Percentiles rank a stretch among this genome's conserved stretches.
phyloP scores from a whole-genome alignment of 345 rosid species.

The Aquilaria malaccensis region DNA sequence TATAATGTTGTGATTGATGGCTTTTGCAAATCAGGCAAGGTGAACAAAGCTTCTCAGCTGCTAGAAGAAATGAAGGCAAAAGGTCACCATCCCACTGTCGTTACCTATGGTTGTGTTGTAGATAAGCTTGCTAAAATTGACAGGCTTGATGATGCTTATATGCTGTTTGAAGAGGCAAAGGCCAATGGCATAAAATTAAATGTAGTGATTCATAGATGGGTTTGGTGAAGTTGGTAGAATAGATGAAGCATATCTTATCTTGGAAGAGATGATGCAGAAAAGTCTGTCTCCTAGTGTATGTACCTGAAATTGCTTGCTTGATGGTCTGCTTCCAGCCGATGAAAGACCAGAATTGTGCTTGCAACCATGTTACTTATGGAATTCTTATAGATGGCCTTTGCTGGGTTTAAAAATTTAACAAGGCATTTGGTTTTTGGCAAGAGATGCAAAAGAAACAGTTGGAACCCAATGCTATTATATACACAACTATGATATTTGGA shows the following conservation, averaged over 20 bases:
- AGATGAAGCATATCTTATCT: conserved; percentile 81
- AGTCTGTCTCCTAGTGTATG: conserved; percentile 65
- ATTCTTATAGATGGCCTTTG: conserved; percentile 81
- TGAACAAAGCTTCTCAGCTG: conserved; percentile 76
- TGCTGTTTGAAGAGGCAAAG: conserved; percentile 91
- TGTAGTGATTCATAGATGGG: conserved; percentile 69
- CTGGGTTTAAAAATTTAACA: conserved; percentile 68
- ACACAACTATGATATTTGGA: conserved; percentile 74
- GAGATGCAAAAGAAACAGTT: conserved; percentile 80
- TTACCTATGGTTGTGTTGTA: conserved; percentile 74
- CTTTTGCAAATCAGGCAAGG: conserved; percentile 82
- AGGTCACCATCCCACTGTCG: conserved; percentile 65
- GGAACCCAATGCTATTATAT: conserved; percentile 51
- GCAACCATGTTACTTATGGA: conserved; percentile 59
- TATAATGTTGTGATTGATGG: conserved; percentile 75
- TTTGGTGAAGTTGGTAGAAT: conserved; percentile 89
- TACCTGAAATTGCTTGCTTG: conserved; percentile 88
- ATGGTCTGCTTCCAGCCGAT: conserved; percentile 72
- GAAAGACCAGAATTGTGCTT: conserved; percentile 61
- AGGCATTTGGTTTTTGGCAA: conserved; percentile 93
- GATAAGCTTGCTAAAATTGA: conserved; percentile 82
- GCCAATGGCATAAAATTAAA: conserved; percentile 56
- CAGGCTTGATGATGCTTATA: conserved; percentile 87
- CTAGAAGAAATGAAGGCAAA: conserved; percentile 80
- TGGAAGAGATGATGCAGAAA: conserved; percentile 88